Base-by-base conservation (phyloP, 2,329 filamentous ascomycete genomes). In the Lecanicillium sp. region DNA sequence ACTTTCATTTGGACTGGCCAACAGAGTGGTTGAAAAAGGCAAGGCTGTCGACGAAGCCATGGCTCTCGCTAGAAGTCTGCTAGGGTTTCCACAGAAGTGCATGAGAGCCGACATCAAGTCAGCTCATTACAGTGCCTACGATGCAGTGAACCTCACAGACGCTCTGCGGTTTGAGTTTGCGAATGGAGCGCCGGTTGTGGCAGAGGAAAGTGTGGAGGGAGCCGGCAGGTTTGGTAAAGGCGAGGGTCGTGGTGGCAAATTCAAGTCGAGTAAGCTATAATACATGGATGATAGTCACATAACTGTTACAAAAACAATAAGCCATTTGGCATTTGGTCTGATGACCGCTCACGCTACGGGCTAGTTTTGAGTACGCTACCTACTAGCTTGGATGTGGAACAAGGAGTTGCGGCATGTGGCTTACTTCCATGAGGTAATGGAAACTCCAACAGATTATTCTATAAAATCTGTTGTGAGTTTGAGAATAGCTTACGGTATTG, bases 21-120 rank as follows among this genome's bases (percentile, higher is more conserved):
- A 69, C 48, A 58, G 72, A 0, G 63, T 77, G 1, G 71, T 76
- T 2, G 58, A 62, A 0, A 68, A 67, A 42, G 73, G 71, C 0
- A 61, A 64, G 42, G 66, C 66, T 4, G 41, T 72, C n/a, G 59
- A 65, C 6, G 70, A 71, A 45, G 71, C 73, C 0, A 58, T 58
- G 29, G 56, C 56, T 27, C 57, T 77, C 36, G 73, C 72, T 3
- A 53, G 55, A 36, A 55, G 65, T 44, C 42, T 77, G 25, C 44
- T 72, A 3, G 45, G 49, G 3, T 77, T 77, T 34, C 73, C 73
- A 3, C 66, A 75, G 46, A 49, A 52, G 4, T 74, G 71, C 47
- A 66, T 77, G 64, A 72, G 69, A 37, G 54, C 52, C 3, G 73
- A 78, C 49, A 58, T 72, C 3, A 49, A 47, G 4, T 67, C 59